Base-by-base conservation (phyloP, 2,329 filamentous ascomycete genomes). In the Lojkania enalia region DNA sequence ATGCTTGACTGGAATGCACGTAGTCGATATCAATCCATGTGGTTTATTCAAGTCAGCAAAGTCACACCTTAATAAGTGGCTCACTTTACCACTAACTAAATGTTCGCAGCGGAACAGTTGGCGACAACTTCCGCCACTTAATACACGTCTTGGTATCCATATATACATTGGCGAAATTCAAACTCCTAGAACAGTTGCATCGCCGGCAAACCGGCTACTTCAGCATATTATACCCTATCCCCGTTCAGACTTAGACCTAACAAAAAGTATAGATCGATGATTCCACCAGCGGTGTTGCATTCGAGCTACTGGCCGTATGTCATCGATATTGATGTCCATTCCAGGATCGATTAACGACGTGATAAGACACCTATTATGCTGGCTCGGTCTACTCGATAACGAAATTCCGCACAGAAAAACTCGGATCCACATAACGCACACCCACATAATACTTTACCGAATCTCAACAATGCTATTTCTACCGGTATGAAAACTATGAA, bases 201-300 rank as follows among this genome's bases (percentile, higher is more conserved):
- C 0, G 69, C 70, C 1, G 72, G 69, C 35, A 71, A 63, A 12
- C 76, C 76, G 27, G 73, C 71, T 5, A 77, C 61, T 19, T 73
- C 72, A 5, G 74, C 70, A 51, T 78, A 78, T 53, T 78, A 75
- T 35, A 69, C 63, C 7, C 73, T 69, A 3, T 75, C 77, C 12
- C 75, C 69, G 13, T 70, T 71, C 0, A 76, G 77, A 3, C 65
- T 59, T 3, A 75, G 74, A 6, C 77, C 77, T 15, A 74, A 67
- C 13, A 79, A 48, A 60, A 79, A 79, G 60, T 78, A 79, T n/a
- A 79, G 63, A 66, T 91, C 88, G 2, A 92, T 63, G n/a, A 90
- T 78, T n/a, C 88, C 88, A 11, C 88, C 88, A 0, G 91, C 74
- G 1, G 82, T 81, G 62, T 90, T 89, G 71, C 90, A 92, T 66